Evolutionary conservation across 202 grass and related monocot genomes (phyloP).

Genomic region (Digitaria exilis): DNA sequence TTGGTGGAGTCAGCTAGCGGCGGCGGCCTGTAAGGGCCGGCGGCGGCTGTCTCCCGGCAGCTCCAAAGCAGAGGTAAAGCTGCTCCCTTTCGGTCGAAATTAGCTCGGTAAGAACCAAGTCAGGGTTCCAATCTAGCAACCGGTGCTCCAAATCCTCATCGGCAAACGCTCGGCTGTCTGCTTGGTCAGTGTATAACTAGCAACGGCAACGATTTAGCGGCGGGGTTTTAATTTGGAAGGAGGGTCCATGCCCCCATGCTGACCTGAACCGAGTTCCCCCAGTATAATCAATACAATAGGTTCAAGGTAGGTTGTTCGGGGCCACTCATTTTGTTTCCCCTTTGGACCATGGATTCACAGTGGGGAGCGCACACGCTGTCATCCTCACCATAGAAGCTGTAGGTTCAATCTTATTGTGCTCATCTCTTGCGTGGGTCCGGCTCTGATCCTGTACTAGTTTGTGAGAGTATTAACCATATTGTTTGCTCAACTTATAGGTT

Average conservation of each 20-base stretch:
- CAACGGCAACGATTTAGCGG: not conserved
- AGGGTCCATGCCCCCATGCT: not conserved
- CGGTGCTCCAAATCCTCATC: not conserved
- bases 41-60: not conserved
- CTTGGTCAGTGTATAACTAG: not conserved
- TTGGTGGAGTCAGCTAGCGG: constrained; percentile 8
- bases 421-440: not conserved
- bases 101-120: not conserved
- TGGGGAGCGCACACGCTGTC: not conserved
- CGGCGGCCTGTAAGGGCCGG: constrained; percentile 5
- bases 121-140: not conserved
- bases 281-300: not conserved
- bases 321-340: not conserved
- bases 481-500: not conserved
- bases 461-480: not conserved
- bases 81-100: not conserved
- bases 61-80: constrained; percentile 19
- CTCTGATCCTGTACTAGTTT: not conserved
- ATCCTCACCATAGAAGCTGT: not conserved
- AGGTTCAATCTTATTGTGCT: not conserved
- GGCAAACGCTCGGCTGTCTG: not conserved
- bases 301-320: not conserved
- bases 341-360: not conserved
- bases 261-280: not conserved
- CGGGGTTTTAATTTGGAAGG: not conserved